Percentiles rank a stretch among this genome's conserved stretches.
Conservation (phyloP, 805 yeast genomes). For the Kregervanrija delftensis region DNA sequence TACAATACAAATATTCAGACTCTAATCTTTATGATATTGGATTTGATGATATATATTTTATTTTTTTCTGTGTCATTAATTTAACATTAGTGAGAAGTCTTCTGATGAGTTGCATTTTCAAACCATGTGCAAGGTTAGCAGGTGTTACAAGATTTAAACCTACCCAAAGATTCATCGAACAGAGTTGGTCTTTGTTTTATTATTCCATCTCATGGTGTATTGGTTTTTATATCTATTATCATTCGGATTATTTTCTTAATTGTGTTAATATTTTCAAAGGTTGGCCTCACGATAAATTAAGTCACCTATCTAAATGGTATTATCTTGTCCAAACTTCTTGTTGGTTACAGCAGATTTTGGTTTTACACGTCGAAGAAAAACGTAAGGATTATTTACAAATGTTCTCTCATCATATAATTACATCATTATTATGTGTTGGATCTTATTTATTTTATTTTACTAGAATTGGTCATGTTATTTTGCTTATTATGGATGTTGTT, state of each 20-base stretch:
- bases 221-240: conserved; percentile 52
- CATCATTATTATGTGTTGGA: conserved; percentile 58
- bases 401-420: conserved; percentile 84
- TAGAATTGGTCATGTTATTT: conserved; percentile 70
- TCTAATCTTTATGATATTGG: conserved; percentile 46
- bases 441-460: conserved; percentile 69
- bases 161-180: conserved; percentile 72
- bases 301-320: conserved; percentile 51
- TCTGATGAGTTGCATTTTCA: conserved; percentile 50
- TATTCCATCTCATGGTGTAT: conserved; percentile 45
- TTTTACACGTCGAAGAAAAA: conserved; percentile 67
- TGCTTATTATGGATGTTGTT: conserved; percentile 76
- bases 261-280: conserved; percentile 51
- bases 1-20: conserved; percentile 32
- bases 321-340: conserved; percentile 67
- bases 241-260: conserved; percentile 54
- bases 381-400: conserved; percentile 82
- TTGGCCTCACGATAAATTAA: conserved; percentile 70
- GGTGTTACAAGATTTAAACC: conserved; percentile 46
- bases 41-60: conserved; percentile 45
- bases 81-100: conserved; percentile 53
- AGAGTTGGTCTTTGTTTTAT: conserved; percentile 69
- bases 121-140: conserved; percentile 45
- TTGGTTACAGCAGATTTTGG: conserved; percentile 78
- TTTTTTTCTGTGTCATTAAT: conserved; percentile 46